Base-by-base conservation (phyloP, 2,329 filamentous ascomycete genomes). In the Curvularia spicifera region DNA sequence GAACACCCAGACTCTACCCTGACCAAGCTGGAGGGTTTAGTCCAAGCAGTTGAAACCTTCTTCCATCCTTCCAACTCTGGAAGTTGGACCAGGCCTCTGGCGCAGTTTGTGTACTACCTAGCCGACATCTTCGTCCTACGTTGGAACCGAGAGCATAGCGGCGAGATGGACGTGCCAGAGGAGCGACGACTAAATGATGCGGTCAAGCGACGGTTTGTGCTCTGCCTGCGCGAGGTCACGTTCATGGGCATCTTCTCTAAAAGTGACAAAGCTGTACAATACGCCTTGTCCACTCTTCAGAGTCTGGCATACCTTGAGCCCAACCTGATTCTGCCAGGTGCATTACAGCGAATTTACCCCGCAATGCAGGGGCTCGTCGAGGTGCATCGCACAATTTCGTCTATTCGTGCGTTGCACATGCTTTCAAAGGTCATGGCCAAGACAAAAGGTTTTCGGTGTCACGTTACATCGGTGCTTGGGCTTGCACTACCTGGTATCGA, bases 161-260 rank as follows among this genome's bases (percentile, higher is more conserved):
- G 92, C 28, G 96, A 99, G 79, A 89, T 97, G 79, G 90, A 96
- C 44, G 86, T 94, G 1, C 93, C 94, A 0, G 79, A 84, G 39
- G 91, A 93, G 50, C 87, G 95, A 53, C 89, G 83, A 67, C 88
- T 99, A 65, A 95, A 88, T 61, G 85, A 87, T 31, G 87, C 87
- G n/a, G 77, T 99, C 65, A 97, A 93, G 81, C 87, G 84, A 71
- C 89, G 95, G 45, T 98, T 99, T 73, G 95, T 99, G 29, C 80
- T 93, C 37, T 91, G 92, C 61, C 81, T 99, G 63, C 89, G 89
- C 64, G 95, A 99, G 65, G 94, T 97, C 47, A 92, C 93, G 4
- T 99, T 97, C 76, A 97, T 99, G 93, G 95, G 95, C 28, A 89
- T 99, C 49, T 99, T 97, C 76, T 91, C 93, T 53, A 99, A 99